phyloP scores from a whole-genome alignment of 371 early-diverging fungal genomes.

The Rhizopus sp. region DNA sequence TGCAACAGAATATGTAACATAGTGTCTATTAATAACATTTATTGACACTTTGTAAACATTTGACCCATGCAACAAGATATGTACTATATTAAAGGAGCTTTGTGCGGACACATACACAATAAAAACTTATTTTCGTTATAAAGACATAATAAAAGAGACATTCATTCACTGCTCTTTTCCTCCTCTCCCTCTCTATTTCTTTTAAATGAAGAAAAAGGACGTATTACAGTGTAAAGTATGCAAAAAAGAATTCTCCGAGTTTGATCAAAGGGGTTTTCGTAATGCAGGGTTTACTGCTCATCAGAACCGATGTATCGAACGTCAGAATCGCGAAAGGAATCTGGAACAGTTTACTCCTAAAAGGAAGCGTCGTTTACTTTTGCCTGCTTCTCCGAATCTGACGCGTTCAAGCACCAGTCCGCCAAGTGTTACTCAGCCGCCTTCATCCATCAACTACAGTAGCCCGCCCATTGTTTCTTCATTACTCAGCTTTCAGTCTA shows the following conservation, averaged over 20 bases:
- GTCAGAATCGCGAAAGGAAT: background rate
- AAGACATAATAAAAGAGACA: background rate
- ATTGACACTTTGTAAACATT: too few relatives aligned
- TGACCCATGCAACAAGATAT: background rate
- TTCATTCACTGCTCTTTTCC: slow-evolving; percentile 1
- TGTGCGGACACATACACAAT: too few relatives aligned
- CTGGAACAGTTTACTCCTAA: too few relatives aligned
- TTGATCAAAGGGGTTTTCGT: slow-evolving; percentile 44
- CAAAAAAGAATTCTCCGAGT: slow-evolving; percentile 33
- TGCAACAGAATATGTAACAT: too few relatives aligned
- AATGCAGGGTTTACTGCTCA: slow-evolving; percentile 47
- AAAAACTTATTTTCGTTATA: too few relatives aligned
- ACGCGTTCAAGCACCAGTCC: background rate
- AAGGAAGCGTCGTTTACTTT: background rate
- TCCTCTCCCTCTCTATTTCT: slow-evolving; percentile 1
- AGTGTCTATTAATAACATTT: too few relatives aligned
- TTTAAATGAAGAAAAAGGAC: background rate
- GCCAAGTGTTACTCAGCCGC: background rate
- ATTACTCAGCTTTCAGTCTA: too few relatives aligned
- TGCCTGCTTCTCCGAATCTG: background rate
- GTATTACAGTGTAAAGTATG: slow-evolving; percentile 30
- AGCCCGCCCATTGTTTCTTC: too few relatives aligned
- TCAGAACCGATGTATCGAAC: slow-evolving; percentile 37
- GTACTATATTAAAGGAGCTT: background rate
- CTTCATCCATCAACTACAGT: background rate